These are phyloP conservation scores for Pyricularia sp. DNA, from an alignment of 2,329 filamentous ascomycete genomes.

Conservation along the genomic window DNA sequence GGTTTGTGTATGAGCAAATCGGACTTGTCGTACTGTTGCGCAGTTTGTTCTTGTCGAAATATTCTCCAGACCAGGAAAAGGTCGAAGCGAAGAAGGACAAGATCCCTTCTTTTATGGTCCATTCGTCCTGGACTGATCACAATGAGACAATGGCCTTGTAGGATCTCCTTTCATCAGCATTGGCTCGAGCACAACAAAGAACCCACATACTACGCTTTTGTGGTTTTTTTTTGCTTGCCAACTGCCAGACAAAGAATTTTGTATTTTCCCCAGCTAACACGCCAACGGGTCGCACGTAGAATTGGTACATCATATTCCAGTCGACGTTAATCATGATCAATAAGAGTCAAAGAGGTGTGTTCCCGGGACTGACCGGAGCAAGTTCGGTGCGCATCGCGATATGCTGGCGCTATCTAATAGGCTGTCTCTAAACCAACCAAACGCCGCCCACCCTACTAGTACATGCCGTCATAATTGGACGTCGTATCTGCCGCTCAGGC, in stretches of 20 bases:
- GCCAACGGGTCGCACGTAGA: background rate
- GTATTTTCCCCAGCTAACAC: background rate
- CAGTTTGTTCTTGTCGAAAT: background rate
- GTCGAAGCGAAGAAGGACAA: background rate
- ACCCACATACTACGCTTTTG: background rate
- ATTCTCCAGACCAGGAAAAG: background rate
- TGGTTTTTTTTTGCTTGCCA: background rate
- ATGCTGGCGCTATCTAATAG: background rate
- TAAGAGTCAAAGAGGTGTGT: background rate
- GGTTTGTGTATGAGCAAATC: background rate
- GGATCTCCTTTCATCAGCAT: background rate
- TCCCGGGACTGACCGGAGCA: background rate
- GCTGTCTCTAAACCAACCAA: constrained; percentile 9
- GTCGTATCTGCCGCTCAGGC: background rate
- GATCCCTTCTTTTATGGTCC: background rate
- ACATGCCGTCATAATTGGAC: constrained; percentile 9
- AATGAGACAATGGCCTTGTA: background rate
- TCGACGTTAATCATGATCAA: background rate
- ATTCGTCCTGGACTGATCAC: background rate
- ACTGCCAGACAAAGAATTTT: background rate
- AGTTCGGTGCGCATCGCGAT: background rate
- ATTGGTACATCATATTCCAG: background rate
- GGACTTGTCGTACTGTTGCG: background rate
- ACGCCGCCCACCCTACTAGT: constrained; percentile 15
- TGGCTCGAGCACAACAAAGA: background rate